Percentiles rank a stretch among this genome's conserved stretches.
These are phyloP conservation scores for Wickerhamomyces strasburgensis DNA, from an alignment of 805 yeast genomes.

Conservation along the genomic window DNA sequence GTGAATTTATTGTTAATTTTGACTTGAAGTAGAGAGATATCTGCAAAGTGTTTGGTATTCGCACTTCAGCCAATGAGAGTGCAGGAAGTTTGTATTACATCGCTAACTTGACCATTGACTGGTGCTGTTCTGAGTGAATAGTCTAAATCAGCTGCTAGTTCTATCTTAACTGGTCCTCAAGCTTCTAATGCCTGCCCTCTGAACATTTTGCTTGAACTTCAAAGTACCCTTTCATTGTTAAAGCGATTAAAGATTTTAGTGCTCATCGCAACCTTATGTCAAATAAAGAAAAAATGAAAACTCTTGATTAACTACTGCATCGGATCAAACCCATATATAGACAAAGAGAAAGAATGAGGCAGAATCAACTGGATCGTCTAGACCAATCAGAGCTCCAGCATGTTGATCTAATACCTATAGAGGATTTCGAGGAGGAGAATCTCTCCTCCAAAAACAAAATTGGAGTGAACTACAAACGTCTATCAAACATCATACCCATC, in stretches of 20 bases:
- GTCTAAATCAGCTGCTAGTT: neutral
- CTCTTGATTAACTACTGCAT: too few relatives aligned
- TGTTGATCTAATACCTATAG: conserved; percentile 2
- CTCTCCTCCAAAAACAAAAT: neutral
- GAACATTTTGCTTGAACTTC: too few relatives aligned
- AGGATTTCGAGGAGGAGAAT: neutral
- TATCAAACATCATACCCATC: conserved; percentile 13
- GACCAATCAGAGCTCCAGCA: neutral
- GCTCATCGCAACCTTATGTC: too few relatives aligned
- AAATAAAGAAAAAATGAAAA: too few relatives aligned
- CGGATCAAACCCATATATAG: too few relatives aligned
- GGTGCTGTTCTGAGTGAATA: neutral
- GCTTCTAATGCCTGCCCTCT: too few relatives aligned
- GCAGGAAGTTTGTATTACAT: conserved; percentile 4
- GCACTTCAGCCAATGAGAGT: conserved; percentile 4
- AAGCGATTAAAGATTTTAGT: too few relatives aligned
- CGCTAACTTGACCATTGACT: neutral
- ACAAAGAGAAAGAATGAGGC: too few relatives aligned
- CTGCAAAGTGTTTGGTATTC: neutral
- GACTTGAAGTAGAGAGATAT: too few relatives aligned
- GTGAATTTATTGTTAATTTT: too few relatives aligned
- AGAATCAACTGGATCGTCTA: too few relatives aligned
- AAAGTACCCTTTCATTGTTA: too few relatives aligned
- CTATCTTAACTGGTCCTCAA: neutral
- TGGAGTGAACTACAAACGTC: conserved; percentile 1